Base-by-base conservation (phyloP, 305 asterid species). In the Fraxinus albicans region DNA sequence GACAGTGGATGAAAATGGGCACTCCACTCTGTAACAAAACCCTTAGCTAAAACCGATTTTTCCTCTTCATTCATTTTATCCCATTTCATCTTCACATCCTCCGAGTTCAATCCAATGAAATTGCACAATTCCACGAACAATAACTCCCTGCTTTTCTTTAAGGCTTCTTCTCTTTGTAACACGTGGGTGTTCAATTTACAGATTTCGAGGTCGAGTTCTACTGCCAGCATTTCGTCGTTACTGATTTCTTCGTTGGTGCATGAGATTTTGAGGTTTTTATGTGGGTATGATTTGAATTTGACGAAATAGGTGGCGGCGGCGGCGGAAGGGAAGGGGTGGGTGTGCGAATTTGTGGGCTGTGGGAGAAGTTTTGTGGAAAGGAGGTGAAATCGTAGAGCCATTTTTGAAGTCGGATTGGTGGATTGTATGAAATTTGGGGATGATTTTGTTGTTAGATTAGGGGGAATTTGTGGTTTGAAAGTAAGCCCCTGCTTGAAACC, bases 1-100 rank as follows among this genome's bases (percentile, higher is more conserved):
- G 98, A 93, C 67, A 95, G 85, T 0, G 98, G 98, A 79, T 93
- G 98, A 83, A 90, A 95, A 85, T 85, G 85, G 33, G 84, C 89
- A 81, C 94, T 88, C 98, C 98, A 95, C 60, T 83, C 92, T 0
- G 92, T 84, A 50, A 92, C 93, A 80, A 94, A 94, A 73, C 85
- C 92, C 76, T 83, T 86, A 9, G 82, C 86, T 91, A 92, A 35
- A 47, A 1, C 91, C 91, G 80, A 80, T 77, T 83, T 92, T 0
- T 95, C 98, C 13, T 84, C 98, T 31, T 94, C 95, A 29, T 69
- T 78, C 92, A 89, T 86, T 60, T 65, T 86, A 81, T 83, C 81
- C 98, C 98, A 95, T 76, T 86, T 88, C 83, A 77, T 87, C 92
- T 77, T 83, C 85, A 89, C 77, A 81, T 95, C 97, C 35, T 86